Evolutionary conservation across 352 stramenopile species (phyloP).

Genomic region (Phytophthora nicotianae): DNA sequence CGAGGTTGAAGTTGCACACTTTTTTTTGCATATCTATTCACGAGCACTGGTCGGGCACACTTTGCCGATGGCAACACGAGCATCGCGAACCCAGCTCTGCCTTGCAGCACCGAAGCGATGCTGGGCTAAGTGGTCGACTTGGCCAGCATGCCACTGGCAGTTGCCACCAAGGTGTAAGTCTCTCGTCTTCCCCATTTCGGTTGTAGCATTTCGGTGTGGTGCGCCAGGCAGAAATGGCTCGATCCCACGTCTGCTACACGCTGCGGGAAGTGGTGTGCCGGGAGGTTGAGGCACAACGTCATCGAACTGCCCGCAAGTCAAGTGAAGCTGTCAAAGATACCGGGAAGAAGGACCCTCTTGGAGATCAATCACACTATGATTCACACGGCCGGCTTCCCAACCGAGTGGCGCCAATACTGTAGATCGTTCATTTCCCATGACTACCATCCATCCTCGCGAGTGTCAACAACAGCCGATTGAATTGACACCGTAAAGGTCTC

Average conservation of each 20-base stretch:
- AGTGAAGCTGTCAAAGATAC: slow-evolving; percentile 9
- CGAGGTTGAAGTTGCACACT: slow-evolving; percentile 33
- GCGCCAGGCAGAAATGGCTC: slow-evolving; percentile 14
- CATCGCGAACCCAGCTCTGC: slow-evolving; percentile 2
- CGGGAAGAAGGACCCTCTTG: slow-evolving; percentile 12
- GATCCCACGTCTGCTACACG: slow-evolving; percentile 30
- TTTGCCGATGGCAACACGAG: not conserved
- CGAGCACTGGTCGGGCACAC: slow-evolving; percentile 15
- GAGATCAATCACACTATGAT: slow-evolving; percentile 5
- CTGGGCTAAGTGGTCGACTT: not conserved
- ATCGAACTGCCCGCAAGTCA: slow-evolving; percentile 10
- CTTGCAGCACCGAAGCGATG: not conserved
- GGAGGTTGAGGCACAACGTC: slow-evolving; percentile 20
- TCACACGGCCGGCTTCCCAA: too few relatives aligned
- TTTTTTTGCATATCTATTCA: slow-evolving; percentile 11
- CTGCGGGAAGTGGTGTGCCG: slow-evolving; percentile 38
- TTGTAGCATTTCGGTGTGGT: slow-evolving; percentile 32
- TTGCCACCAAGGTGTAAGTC: not conserved
- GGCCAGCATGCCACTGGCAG: not conserved
- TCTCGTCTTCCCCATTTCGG: not conserved
- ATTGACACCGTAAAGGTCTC: slow-evolving; percentile 18
- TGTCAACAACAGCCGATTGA: not conserved
- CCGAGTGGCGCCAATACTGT: too few relatives aligned
- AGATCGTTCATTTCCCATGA: too few relatives aligned
- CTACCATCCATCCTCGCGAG: not conserved